A percentile compares a stretch with the other conserved stretches of the same genome.
These are phyloP conservation scores for Metschnikowia gelsemii DNA, from an alignment of 805 yeast genomes.

Conservation along the genomic window DNA sequence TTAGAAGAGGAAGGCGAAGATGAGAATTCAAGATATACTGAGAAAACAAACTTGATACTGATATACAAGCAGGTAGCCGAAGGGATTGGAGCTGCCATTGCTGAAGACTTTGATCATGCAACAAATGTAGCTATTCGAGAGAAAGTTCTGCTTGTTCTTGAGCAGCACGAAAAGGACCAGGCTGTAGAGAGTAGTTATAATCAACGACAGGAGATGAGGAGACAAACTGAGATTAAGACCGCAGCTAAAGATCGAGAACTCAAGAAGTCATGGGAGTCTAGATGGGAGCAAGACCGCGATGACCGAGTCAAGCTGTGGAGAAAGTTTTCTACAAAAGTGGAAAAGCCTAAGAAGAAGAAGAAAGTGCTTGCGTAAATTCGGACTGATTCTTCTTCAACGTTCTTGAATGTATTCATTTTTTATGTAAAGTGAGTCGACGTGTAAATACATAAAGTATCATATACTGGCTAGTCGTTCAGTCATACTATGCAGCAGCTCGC, in stretches of 20 bases:
- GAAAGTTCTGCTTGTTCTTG: slow-evolving; percentile 44
- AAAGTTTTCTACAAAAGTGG: slow-evolving; percentile 41
- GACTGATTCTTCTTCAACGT: slow-evolving; percentile 6
- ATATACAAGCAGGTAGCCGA: slow-evolving; percentile 29
- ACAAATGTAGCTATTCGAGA: slow-evolving; percentile 28
- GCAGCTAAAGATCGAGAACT: slow-evolving; percentile 34
- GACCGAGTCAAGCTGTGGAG: slow-evolving; percentile 62
- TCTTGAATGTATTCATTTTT: slow-evolving; percentile 19
- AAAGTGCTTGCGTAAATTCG: slow-evolving; percentile 42
- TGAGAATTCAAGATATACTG: slow-evolving; percentile 13
- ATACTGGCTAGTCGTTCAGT: slow-evolving; percentile 24
- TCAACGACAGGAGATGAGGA: slow-evolving; percentile 30
- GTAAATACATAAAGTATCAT: slow-evolving; percentile 19
- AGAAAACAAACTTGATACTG: slow-evolving; percentile 25
- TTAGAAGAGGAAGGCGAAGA: slow-evolving; percentile 1
- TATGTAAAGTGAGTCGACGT: slow-evolving; percentile 19
- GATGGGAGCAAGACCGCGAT: slow-evolving; percentile 65
- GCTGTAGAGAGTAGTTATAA: slow-evolving; percentile 27
- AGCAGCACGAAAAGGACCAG: slow-evolving; percentile 34
- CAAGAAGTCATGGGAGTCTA: slow-evolving; percentile 34
- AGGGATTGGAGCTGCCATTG: slow-evolving; percentile 4
- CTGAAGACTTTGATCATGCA: slow-evolving; percentile 26
- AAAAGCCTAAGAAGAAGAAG: slow-evolving; percentile 47
- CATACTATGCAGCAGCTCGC: slow-evolving; percentile 26
- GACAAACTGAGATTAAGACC: slow-evolving; percentile 29